phyloP scores from a whole-genome alignment of 768 basidiomycete genomes.

The Xerocomellus intermedius region DNA sequence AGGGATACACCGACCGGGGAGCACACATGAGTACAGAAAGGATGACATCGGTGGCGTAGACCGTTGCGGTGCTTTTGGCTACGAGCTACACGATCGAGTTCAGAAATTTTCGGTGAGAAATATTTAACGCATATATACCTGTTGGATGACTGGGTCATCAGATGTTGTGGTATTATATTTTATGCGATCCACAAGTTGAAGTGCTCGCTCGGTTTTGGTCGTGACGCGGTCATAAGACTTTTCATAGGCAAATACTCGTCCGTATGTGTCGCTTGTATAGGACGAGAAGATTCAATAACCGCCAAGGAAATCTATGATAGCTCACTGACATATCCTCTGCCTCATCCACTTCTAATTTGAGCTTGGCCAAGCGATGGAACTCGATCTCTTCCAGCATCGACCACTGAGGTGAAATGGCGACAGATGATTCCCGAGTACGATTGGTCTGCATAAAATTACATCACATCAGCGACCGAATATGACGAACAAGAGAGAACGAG shows the following conservation, averaged over 20 bases:
- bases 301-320: neutral
- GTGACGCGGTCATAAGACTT: constrained; percentile 94
- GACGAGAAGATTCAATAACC: constrained; percentile 6
- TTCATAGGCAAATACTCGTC: constrained; percentile 89
- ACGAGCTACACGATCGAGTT: constrained; percentile 56
- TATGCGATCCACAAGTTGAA: constrained; percentile 91
- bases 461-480: constrained; percentile 1
- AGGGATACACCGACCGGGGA: constrained; percentile 92
- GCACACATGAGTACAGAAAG: constrained; percentile 96
- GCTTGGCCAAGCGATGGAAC: constrained; percentile 87
- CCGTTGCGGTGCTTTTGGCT: constrained; percentile 72
- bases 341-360: constrained; percentile 91
- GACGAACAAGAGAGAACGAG: neutral
- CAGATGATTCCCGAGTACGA: constrained; percentile 87
- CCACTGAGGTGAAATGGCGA: constrained; percentile 92
- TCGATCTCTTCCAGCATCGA: constrained; percentile 96
- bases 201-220: constrained; percentile 86
- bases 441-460: constrained; percentile 50
- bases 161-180: constrained; percentile 98
- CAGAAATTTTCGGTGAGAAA: constrained; percentile 2
- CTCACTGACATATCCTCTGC: constrained; percentile 79
- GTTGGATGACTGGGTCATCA: constrained; percentile 95
- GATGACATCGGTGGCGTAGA: constrained; percentile 95
- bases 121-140: constrained; percentile 45
- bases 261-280: constrained; percentile 69